phyloP scores from a whole-genome alignment of 2,329 filamentous ascomycete species.

The Didymosphaeria variabile region DNA sequence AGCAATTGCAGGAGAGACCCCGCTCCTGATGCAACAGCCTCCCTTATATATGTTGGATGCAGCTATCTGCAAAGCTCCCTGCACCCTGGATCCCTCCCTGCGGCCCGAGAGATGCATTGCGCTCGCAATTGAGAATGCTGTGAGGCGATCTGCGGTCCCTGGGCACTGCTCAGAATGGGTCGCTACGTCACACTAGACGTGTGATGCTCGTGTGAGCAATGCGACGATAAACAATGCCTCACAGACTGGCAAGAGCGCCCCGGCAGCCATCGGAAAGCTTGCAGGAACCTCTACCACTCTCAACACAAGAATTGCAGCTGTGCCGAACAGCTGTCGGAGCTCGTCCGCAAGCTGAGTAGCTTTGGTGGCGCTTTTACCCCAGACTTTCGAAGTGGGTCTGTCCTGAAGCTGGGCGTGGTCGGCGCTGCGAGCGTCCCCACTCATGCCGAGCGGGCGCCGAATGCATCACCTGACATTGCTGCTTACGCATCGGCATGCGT shows the following conservation, averaged over 20 bases:
- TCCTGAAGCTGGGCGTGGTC: background rate
- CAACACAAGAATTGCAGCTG: background rate
- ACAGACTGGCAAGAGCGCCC: background rate
- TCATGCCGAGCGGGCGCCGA: background rate
- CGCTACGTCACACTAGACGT: slow-evolving; percentile 20
- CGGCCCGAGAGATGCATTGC: slow-evolving; percentile 8
- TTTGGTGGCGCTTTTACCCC: slow-evolving; percentile 12
- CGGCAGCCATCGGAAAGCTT: background rate
- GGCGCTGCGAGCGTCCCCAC: background rate
- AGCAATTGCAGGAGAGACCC: slow-evolving; percentile 13
- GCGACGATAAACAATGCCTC: slow-evolving; percentile 9
- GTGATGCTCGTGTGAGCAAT: slow-evolving; percentile 19
- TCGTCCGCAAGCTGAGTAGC: background rate
- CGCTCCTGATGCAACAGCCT: slow-evolving; percentile 14
- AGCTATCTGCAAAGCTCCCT: slow-evolving; percentile 17
- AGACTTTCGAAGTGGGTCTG: slow-evolving; percentile 9
- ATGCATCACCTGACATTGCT: background rate
- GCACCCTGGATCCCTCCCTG: slow-evolving; percentile 5
- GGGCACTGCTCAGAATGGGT: slow-evolving; percentile 14
- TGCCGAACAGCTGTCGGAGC: background rate
- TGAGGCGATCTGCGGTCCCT: slow-evolving; percentile 21
- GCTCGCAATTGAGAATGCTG: slow-evolving; percentile 26
- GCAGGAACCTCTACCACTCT: too few relatives aligned
- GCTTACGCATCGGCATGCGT: slow-evolving; percentile 23
- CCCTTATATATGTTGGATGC: slow-evolving; percentile 15